phyloP scores from a whole-genome alignment of 23 red algal species.

The Gracilaria gracilis region DNA sequence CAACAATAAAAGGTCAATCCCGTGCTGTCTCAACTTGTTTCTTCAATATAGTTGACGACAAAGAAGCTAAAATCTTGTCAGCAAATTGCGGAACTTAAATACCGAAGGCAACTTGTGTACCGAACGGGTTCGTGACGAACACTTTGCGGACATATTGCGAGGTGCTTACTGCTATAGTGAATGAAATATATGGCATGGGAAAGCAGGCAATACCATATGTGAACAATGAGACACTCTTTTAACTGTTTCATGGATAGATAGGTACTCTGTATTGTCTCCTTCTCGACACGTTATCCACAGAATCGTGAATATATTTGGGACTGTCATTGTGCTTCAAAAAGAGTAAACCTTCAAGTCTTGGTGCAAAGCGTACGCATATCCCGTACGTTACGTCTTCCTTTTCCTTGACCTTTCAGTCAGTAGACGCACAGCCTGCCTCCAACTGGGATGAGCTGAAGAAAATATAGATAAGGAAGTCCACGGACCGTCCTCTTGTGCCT shows the following conservation, averaged over 20 bases:
- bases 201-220: neutral
- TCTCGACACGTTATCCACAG: slow-evolving; percentile 13
- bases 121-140: neutral
- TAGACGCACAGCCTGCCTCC: slow-evolving; percentile 7
- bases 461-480: slow-evolving; percentile 2
- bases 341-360: slow-evolving; percentile 2
- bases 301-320: slow-evolving; percentile 11
- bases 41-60: neutral
- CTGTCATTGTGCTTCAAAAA: slow-evolving; percentile 33
- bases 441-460: slow-evolving; percentile 22
- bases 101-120: neutral
- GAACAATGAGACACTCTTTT: slow-evolving; percentile 20
- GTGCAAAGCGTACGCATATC: slow-evolving; percentile 5
- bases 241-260: slow-evolving; percentile 17
- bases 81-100: neutral
- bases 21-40: neutral
- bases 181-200: neutral
- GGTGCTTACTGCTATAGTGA: neutral
- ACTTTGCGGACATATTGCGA: too few relatives aligned
- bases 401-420: neutral
- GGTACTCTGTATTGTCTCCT: slow-evolving; percentile 22
- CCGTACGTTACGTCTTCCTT: slow-evolving; percentile 22
- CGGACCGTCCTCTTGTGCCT: neutral
- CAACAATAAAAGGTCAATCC: too few relatives aligned
- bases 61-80: neutral